Conservation (phyloP, 176 grass and related monocot species). For the Lolium multiflorum region DNA sequence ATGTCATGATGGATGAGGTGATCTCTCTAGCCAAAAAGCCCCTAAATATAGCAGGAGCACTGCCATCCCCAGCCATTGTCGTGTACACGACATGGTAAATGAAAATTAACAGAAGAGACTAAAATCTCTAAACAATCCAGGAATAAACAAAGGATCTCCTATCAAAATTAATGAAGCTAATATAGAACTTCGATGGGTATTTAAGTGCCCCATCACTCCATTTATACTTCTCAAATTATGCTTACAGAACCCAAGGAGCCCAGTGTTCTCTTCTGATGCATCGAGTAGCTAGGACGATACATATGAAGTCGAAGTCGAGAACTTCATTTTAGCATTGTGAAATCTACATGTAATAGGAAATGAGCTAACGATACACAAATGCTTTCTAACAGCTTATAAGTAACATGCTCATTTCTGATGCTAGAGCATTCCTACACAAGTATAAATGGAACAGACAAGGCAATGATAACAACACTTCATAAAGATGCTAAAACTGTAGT, state of each 20-base stretch:
- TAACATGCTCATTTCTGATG: background rate
- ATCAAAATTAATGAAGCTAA: background rate
- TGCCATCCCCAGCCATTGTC: background rate
- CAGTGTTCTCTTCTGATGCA: background rate
- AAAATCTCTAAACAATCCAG: background rate
- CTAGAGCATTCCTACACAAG: background rate
- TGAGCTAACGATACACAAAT: too few species aligned
- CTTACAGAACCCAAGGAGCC: background rate
- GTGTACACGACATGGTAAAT: background rate
- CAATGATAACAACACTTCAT: background rate
- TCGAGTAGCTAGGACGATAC: background rate
- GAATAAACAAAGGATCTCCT: background rate
- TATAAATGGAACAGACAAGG: background rate
- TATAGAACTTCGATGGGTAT: background rate
- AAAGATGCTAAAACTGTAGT: background rate
- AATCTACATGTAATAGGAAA: background rate
- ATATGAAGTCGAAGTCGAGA: background rate
- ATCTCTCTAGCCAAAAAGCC: background rate
- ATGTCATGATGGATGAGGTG: background rate
- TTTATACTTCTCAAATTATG: background rate
- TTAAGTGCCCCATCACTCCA: background rate
- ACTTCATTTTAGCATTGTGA: conserved; percentile 2
- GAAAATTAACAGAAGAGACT: background rate
- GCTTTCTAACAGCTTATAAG: background rate
- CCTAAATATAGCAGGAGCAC: background rate